Evolutionary conservation across 2,329 filamentous ascomycete species (phyloP).

Genomic region (Clonostachys solani): DNA sequence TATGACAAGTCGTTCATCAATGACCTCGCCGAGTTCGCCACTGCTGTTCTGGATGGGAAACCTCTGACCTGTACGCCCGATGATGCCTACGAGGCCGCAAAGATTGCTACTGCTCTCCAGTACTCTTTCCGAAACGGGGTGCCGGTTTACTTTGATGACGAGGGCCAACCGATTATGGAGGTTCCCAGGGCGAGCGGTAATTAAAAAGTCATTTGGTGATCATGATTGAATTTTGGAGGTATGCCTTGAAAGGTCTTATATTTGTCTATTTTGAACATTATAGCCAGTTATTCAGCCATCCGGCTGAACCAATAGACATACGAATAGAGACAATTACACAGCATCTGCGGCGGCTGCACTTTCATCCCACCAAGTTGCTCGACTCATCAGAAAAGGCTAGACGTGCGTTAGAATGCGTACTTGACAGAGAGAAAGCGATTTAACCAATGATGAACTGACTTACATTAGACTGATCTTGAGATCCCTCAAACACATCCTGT

Average conservation of each 20-base stretch:
- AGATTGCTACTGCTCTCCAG: slow-evolving; percentile 12
- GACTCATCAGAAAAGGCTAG: neutral
- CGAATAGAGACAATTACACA: too few relatives aligned
- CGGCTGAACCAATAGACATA: too few relatives aligned
- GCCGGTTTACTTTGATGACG: slow-evolving; percentile 17
- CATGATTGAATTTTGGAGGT: too few relatives aligned
- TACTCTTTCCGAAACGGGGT: slow-evolving; percentile 14
- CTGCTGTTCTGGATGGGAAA: slow-evolving; percentile 9
- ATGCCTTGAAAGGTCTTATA: too few relatives aligned
- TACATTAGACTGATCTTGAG: neutral
- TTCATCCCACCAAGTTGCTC: neutral
- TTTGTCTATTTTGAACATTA: too few relatives aligned
- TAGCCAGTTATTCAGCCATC: too few relatives aligned
- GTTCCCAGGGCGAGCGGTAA: slow-evolving; percentile 1
- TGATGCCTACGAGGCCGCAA: slow-evolving; percentile 12
- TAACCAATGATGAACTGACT: neutral
- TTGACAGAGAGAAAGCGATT: neutral
- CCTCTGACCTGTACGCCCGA: slow-evolving; percentile 11
- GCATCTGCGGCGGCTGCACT: neutral
- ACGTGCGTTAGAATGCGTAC: too few relatives aligned
- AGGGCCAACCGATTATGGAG: slow-evolving; percentile 12
- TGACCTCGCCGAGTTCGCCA: slow-evolving; percentile 11
- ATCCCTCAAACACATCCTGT: neutral
- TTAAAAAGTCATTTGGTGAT: too few relatives aligned
- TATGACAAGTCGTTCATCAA: slow-evolving; percentile 11